Conservation (phyloP, 2,329 filamentous ascomycete genomes). For the Huntiella abstrusa region DNA sequence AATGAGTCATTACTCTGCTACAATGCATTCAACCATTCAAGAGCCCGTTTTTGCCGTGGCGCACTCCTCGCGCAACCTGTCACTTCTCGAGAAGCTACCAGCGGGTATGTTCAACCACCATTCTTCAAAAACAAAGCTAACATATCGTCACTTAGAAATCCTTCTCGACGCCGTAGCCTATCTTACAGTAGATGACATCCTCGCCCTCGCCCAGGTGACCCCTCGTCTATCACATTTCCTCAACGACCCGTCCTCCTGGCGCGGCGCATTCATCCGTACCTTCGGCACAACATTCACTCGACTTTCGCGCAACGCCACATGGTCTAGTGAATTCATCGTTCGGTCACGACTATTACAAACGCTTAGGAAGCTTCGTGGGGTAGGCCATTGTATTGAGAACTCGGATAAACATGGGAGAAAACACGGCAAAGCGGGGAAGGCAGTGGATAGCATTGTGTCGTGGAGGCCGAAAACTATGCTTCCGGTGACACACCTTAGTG, state of each 20-base stretch:
- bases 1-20: too few species aligned
- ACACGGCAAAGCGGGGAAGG: not conserved
- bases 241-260: slow-evolving; percentile 84
- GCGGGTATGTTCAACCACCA: too few species aligned
- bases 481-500: not conserved
- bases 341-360: slow-evolving; percentile 61
- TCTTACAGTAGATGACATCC: slow-evolving; percentile 67
- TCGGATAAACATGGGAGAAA: not conserved
- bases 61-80: too few species aligned
- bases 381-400: not conserved
- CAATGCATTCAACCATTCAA: too few species aligned
- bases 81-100: too few species aligned
- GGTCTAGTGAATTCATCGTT: slow-evolving; percentile 33
- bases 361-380: slow-evolving; percentile 32
- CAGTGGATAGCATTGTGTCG: not conserved
- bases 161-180: slow-evolving; percentile 83
- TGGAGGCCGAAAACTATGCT: not conserved
- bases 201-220: slow-evolving; percentile 67
- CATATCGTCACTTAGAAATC: slow-evolving; percentile 44
- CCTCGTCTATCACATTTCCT: slow-evolving; percentile 73
- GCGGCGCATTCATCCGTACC: slow-evolving; percentile 75
- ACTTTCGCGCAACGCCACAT: slow-evolving; percentile 21
- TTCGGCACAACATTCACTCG: slow-evolving; percentile 43
- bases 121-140: not conserved
- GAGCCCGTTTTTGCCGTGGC: too few species aligned